Base-by-base conservation (phyloP, 2,329 filamentous ascomycete genomes). In the Arthrinium phaeospermum region DNA sequence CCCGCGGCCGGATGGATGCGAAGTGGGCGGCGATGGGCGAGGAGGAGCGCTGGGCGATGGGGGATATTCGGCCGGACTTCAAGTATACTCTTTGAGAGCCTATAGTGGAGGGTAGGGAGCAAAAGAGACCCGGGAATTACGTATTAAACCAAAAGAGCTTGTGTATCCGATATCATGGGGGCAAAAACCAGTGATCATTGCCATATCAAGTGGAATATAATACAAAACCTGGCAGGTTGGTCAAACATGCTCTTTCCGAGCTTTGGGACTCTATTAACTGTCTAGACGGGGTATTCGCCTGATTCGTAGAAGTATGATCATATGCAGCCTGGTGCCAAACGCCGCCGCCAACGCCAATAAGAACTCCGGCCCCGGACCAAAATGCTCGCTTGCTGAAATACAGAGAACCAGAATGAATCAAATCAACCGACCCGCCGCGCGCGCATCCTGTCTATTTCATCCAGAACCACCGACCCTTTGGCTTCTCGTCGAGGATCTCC, bases 51-150 rank as follows among this genome's bases (percentile, higher is more conserved):
- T 45, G 49, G 34, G 51, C 69, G n/a, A 72, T 41, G 19, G 72
- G 72, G 13, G 71, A 73, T 57, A 69, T 46, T 8, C 71, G 72
- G 47, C 72, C 72, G 22, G 72, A 72, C 24, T 72, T 73, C 30
- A 64, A 47, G 22, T 73, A 73, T 37, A 72, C 71, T 12, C 44
- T 72, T 41, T 73, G 7, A 69, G n/a, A 12, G 24, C 14, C 0
- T n/a, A 2, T 30, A 68, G 16, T 61, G 2, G 19, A 10, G 19
- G 22, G 46, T 4, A 10, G 46, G 2, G 7, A 10, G 10, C 7
- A n/a, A n/a, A 8, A 10, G 37, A 41, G 37, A 30, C 27, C 27
- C 4, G 4, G 27, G 27, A 30, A 30, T 4, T 30, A 30, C 1
- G 0, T 10, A n/a, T 19, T 8, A n/a, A n/a, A 10, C 12, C n/a